These are phyloP conservation scores for Elymus sibiricus DNA, from an alignment of 176 grass and related monocot species.

Conservation along the genomic window DNA sequence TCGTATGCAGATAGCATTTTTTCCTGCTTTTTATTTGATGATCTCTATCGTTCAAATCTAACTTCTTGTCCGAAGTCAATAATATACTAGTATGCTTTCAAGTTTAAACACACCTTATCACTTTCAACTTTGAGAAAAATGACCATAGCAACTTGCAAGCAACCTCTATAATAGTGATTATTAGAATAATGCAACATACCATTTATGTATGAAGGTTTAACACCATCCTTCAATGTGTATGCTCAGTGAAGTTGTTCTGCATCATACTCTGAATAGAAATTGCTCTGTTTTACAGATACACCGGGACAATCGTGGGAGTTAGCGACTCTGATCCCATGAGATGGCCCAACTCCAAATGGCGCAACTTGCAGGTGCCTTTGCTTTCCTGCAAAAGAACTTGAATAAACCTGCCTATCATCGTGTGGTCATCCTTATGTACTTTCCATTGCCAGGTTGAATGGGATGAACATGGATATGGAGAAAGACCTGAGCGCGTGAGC, in stretches of 20 bases:
- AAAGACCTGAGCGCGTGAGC: slow-evolving; percentile 79
- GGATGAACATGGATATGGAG: slow-evolving; percentile 97
- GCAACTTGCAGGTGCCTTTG: slow-evolving; percentile 63
- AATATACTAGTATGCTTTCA: background rate
- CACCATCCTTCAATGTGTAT: background rate
- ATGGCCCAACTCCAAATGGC: slow-evolving; percentile 98
- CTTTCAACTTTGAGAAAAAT: background rate
- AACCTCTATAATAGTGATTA: background rate
- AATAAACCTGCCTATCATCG: background rate
- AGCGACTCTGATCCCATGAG: slow-evolving; percentile 83
- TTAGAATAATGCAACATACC: background rate
- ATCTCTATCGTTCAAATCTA: background rate
- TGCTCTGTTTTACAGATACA: slow-evolving; percentile 54
- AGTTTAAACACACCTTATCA: background rate
- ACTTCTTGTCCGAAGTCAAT: background rate
- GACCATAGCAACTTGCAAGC: background rate
- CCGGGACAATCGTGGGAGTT: slow-evolving; percentile 69
- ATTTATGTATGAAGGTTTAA: background rate
- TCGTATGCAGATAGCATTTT: background rate
- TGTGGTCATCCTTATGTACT: background rate
- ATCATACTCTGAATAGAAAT: background rate
- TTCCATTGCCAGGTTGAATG: slow-evolving; percentile 62
- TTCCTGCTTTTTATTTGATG: background rate
- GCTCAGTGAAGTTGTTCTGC: background rate
- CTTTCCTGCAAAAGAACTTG: slow-evolving; percentile 6